phyloP scores from a whole-genome alignment of 176 grass and related monocot genomes.

The Musa troglodytarum region DNA sequence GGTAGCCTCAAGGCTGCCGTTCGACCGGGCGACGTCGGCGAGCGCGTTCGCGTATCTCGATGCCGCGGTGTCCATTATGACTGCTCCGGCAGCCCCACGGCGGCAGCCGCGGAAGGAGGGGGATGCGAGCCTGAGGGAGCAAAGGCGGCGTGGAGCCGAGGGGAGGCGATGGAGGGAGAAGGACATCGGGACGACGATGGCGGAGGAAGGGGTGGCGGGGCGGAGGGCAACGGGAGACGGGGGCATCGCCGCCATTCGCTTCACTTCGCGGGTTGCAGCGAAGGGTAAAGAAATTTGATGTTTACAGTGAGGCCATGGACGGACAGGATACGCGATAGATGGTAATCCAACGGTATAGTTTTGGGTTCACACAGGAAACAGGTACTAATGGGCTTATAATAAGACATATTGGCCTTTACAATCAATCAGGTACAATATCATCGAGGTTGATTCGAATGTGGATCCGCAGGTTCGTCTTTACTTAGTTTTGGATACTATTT shows the following conservation, averaged over 20 bases:
- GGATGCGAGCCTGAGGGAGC: constrained; percentile 29
- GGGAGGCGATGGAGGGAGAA: constrained; percentile 11
- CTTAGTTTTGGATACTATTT: no score
- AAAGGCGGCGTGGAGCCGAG: constrained; percentile 16
- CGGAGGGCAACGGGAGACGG: not conserved
- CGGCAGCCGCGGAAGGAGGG: not conserved
- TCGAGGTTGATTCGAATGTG: no score
- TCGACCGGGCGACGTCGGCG: constrained; percentile 41
- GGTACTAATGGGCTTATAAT: no score
- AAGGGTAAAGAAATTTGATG: no score
- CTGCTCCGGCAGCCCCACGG: not conserved
- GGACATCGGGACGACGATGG: constrained; percentile 34
- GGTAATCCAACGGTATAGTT: no score
- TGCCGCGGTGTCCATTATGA: constrained; percentile 3
- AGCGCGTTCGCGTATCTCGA: constrained; percentile 30
- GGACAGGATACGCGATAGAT: no score
- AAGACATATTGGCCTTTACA: no score
- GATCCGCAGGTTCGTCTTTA: no score
- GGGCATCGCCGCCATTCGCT: not conserved
- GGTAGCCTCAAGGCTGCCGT: constrained; percentile 39
- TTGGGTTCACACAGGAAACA: no score
- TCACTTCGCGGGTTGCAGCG: no score
- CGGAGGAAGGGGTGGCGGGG: constrained; percentile 30
- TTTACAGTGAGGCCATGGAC: no score
- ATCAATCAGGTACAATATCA: no score